These are phyloP conservation scores for Ogataea haglerorum DNA, from an alignment of 805 yeast genomes.

Conservation along the genomic window DNA sequence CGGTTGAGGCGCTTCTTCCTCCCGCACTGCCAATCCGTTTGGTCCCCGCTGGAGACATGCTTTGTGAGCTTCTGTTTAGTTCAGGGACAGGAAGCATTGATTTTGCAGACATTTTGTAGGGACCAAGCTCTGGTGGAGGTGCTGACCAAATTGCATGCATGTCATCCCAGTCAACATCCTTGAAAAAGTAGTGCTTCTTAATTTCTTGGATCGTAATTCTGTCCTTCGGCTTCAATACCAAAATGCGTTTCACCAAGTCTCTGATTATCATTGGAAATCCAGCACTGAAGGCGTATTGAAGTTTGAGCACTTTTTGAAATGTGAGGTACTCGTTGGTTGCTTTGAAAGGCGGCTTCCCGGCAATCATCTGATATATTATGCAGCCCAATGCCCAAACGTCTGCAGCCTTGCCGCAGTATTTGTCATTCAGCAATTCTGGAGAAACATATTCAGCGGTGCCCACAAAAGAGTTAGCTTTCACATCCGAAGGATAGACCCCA, in stretches of 20 bases:
- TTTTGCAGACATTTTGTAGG: conserved; percentile 71
- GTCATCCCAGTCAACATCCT: conserved; percentile 51
- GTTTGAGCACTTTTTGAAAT: conserved; percentile 75
- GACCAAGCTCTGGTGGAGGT: conserved; percentile 62
- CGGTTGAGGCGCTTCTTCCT: conserved; percentile 10
- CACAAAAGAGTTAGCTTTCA: conserved; percentile 74
- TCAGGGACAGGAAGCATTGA: conserved; percentile 76
- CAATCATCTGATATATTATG: conserved; percentile 58
- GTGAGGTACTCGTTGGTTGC: conserved; percentile 80
- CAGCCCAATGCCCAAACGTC: conserved; percentile 65
- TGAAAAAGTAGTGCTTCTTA: conserved; percentile 62
- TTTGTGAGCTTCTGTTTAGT: conserved; percentile 27
- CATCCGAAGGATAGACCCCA: conserved; percentile 61
- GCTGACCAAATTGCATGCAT: conserved; percentile 54
- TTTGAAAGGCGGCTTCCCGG: conserved; percentile 74
- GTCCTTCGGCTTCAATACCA: conserved; percentile 60
- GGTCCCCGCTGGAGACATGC: conserved; percentile 12
- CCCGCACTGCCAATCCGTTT: conserved; percentile 6
- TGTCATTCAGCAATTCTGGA: conserved; percentile 73
- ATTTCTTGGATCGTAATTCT: conserved; percentile 57
- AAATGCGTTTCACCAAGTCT: conserved; percentile 67
- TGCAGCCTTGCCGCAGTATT: conserved; percentile 59
- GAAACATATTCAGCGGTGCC: conserved; percentile 86
- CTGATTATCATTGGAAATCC: conserved; percentile 74
- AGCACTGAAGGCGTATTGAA: conserved; percentile 80